Percentiles rank a stretch among this genome's conserved stretches.
Evolutionary conservation across 495 filamentous ascomycete species (phyloP).

Genomic region (Delitschia confertaspora): DNA sequence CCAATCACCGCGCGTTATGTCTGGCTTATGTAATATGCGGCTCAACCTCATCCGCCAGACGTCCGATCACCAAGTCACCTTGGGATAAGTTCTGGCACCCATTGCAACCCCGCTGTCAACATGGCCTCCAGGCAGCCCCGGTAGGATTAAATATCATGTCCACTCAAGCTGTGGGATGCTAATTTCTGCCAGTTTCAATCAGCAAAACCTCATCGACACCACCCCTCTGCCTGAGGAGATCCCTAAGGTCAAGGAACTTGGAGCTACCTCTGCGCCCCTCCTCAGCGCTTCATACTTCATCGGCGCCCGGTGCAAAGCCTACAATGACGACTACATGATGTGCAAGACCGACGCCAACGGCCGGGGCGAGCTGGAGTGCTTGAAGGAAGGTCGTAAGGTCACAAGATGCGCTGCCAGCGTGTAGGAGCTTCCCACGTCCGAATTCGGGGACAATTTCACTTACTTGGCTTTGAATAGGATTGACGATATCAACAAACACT

Average conservation of each 20-base stretch:
- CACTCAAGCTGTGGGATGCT: slow-evolving; percentile 24
- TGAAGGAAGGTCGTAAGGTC: slow-evolving; percentile 92
- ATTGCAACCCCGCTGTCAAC: slow-evolving; percentile 23
- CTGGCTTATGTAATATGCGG: not conserved
- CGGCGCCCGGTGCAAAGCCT: slow-evolving; percentile 83
- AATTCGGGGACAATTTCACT: not conserved
- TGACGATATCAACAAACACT: slow-evolving; percentile 92
- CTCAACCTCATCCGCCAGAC: slow-evolving; percentile 4
- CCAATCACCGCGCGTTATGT: slow-evolving; percentile 25
- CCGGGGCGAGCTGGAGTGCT: slow-evolving; percentile 82
- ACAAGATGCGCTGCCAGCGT: slow-evolving; percentile 94
- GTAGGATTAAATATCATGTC: too few species aligned
- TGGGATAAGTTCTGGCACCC: slow-evolving; percentile 8
- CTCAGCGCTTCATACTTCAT: slow-evolving; percentile 94
- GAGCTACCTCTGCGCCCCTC: slow-evolving; percentile 81
- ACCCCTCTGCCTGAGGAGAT: slow-evolving; percentile 88
- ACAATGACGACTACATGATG: slow-evolving; percentile 99
- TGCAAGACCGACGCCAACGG: slow-evolving; percentile 91
- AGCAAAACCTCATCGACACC: slow-evolving; percentile 85
- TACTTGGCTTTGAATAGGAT: slow-evolving; percentile 47
- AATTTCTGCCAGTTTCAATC: slow-evolving; percentile 65
- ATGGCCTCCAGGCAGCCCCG: slow-evolving; percentile 39
- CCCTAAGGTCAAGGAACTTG: slow-evolving; percentile 84
- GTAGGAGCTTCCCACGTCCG: slow-evolving; percentile 45
- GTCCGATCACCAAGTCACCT: slow-evolving; percentile 13